phyloP scores from a whole-genome alignment of 2,329 filamentous ascomycete species.

The Zasmidium cellare region DNA sequence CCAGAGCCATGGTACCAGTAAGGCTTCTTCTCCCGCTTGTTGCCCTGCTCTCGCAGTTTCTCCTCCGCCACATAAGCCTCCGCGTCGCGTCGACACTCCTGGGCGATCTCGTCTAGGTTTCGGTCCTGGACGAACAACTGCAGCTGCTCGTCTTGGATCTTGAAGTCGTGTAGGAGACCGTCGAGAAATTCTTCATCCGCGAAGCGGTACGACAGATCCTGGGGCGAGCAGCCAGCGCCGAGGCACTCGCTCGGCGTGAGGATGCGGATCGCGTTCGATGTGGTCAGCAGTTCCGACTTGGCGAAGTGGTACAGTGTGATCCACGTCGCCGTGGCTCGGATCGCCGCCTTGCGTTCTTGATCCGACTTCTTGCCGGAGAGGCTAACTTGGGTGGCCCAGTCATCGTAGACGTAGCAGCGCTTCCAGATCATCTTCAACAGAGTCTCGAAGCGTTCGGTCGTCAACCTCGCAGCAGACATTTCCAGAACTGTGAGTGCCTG shows the following conservation, averaged over 20 bases:
- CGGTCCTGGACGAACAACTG: constrained; percentile 65
- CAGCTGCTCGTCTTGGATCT: constrained; percentile 69
- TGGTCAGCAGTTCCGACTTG: constrained; percentile 18
- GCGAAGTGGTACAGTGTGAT: constrained; percentile 47
- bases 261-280: constrained; percentile 21
- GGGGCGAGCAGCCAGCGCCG: constrained; percentile 58
- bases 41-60: neutral
- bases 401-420: constrained; percentile 76
- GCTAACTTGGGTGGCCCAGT: constrained; percentile 78
- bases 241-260: constrained; percentile 38
- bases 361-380: constrained; percentile 56
- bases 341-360: constrained; percentile 60
- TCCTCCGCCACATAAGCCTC: neutral
- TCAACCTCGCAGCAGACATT: constrained; percentile 52
- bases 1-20: too few relatives aligned
- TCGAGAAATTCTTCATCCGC: constrained; percentile 59
- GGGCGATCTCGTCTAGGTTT: constrained; percentile 69
- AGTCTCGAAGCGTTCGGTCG: constrained; percentile 58
- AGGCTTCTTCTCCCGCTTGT: too few relatives aligned
- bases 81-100: constrained; percentile 26
- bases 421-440: constrained; percentile 76
- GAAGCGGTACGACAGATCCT: constrained; percentile 58
- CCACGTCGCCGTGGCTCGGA: constrained; percentile 45
- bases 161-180: constrained; percentile 70
- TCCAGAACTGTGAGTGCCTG: constrained; percentile 64